Evolutionary conservation across 176 grass and related monocot genomes (phyloP).

Genomic region (Guadua angustifolia): DNA sequence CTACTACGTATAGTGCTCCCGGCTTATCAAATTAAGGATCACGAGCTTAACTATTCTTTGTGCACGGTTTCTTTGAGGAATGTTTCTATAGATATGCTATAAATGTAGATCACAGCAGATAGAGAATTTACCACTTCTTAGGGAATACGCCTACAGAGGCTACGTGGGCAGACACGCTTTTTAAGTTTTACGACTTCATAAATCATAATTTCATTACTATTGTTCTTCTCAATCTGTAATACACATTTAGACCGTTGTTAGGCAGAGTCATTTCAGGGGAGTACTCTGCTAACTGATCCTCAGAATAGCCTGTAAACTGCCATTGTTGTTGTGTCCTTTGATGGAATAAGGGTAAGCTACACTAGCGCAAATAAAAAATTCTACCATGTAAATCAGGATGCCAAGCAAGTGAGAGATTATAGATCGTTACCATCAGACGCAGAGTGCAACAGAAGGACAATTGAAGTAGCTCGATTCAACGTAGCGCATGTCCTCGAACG

Average conservation of each 20-base stretch:
- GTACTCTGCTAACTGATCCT: neutral
- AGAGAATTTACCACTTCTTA: neutral
- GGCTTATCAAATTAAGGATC: constrained; percentile 1
- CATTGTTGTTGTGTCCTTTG: neutral
- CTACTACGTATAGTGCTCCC: neutral
- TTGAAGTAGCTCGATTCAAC: no score
- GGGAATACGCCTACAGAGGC: neutral
- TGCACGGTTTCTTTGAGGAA: constrained; percentile 4
- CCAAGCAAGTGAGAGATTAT: no score
- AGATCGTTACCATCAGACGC: no score
- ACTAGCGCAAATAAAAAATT: no score
- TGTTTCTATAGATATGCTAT: constrained; percentile 15
- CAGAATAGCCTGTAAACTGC: neutral
- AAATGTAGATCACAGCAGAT: neutral
- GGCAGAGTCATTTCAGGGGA: neutral
- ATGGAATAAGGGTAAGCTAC: no score
- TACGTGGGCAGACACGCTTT: neutral
- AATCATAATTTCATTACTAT: neutral
- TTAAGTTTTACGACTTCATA: neutral
- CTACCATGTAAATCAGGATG: no score
- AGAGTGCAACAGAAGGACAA: no score
- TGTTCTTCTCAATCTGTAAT: neutral
- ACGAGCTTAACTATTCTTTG: neutral
- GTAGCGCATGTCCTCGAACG: no score
- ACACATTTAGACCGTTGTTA: neutral